Evolutionary conservation across 495 filamentous ascomycete genomes (phyloP).

Genomic region (Penicillium macrosclerotiorum): DNA sequence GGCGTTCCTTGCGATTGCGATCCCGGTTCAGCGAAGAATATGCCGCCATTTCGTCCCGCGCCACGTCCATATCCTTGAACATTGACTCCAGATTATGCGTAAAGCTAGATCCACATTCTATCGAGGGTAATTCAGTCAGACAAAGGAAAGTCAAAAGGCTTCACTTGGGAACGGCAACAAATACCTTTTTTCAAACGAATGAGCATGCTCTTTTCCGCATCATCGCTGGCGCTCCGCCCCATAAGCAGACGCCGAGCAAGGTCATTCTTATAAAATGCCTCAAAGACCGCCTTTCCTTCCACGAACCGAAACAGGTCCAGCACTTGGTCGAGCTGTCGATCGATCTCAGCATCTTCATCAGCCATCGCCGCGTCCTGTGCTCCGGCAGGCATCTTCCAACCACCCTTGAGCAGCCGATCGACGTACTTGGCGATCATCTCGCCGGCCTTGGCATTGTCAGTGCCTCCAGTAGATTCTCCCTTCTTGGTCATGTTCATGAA

Average conservation of each 20-base stretch:
- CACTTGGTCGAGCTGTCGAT: slow-evolving; percentile 84
- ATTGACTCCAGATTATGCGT: slow-evolving; percentile 97
- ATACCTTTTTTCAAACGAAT: slow-evolving; percentile 75
- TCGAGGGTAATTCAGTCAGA: slow-evolving; percentile 10
- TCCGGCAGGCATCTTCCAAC: slow-evolving; percentile 66
- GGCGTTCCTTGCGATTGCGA: slow-evolving; percentile 44
- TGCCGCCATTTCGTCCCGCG: slow-evolving; percentile 75
- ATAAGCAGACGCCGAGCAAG: slow-evolving; percentile 85
- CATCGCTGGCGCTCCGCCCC: slow-evolving; percentile 85
- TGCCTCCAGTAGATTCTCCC: slow-evolving; percentile 61
- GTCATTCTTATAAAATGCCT: slow-evolving; percentile 98
- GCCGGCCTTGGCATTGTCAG: slow-evolving; percentile 86
- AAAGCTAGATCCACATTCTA: slow-evolving; percentile 88
- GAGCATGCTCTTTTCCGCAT: slow-evolving; percentile 95
- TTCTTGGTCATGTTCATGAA: slow-evolving; percentile 89
- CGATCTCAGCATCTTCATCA: slow-evolving; percentile 88
- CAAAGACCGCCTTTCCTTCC: slow-evolving; percentile 95
- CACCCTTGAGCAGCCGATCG: slow-evolving; percentile 82
- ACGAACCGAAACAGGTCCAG: slow-evolving; percentile 96
- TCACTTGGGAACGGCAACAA: slow-evolving; percentile 6
- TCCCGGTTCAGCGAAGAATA: slow-evolving; percentile 59
- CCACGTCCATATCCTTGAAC: slow-evolving; percentile 97
- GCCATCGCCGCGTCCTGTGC: slow-evolving; percentile 55
- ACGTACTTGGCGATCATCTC: slow-evolving; percentile 99
- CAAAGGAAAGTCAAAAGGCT: not conserved